Evolutionary conservation across 306 rosid species (phyloP).

Genomic region (Quercus alba): DNA sequence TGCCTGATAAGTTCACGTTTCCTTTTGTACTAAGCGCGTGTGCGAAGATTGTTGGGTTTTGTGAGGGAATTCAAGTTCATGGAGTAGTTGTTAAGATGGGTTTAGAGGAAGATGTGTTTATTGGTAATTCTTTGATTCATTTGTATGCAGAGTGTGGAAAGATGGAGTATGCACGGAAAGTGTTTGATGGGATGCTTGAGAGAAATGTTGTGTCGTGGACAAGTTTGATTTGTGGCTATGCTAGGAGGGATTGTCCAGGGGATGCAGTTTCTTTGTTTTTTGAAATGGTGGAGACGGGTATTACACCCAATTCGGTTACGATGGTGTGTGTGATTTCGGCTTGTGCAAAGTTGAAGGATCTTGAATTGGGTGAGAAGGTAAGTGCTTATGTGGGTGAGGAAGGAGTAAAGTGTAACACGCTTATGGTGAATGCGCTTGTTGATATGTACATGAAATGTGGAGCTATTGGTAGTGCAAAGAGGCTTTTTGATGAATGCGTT

Average conservation of each 20-base stretch:
- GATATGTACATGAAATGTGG: conserved; percentile 86
- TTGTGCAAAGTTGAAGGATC: conserved; percentile 75
- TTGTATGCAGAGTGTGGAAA: conserved; percentile 52
- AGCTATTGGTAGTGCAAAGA: conserved; percentile 42
- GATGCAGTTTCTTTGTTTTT: conserved; percentile 69
- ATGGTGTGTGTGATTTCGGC: conserved; percentile 76
- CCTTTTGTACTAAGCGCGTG: conserved; percentile 65
- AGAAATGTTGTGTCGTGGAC: conserved; percentile 92
- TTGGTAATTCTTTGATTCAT: conserved; percentile 64
- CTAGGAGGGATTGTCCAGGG: conserved; percentile 37
- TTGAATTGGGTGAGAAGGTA: conserved; percentile 50
- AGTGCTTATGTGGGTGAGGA: conserved; percentile 39
- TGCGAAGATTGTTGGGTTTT: conserved; percentile 46
- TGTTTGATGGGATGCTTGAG: conserved; percentile 65
- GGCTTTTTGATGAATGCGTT: conserved; percentile 40
- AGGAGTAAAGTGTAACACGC: conserved; percentile 46
- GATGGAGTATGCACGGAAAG: conserved; percentile 47
- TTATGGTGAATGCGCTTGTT: conserved; percentile 63
- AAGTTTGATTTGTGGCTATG: conserved; percentile 77
- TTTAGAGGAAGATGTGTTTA: conserved; percentile 53
- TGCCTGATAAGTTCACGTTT: conserved; percentile 70
- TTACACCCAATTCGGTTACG: conserved; percentile 56
- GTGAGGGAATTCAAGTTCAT: conserved; percentile 66
- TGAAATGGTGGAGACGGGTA: conserved; percentile 57
- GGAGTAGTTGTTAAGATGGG: conserved; percentile 59